phyloP scores from a whole-genome alignment of 495 filamentous ascomycete genomes.

The Tuber melanosporum region DNA sequence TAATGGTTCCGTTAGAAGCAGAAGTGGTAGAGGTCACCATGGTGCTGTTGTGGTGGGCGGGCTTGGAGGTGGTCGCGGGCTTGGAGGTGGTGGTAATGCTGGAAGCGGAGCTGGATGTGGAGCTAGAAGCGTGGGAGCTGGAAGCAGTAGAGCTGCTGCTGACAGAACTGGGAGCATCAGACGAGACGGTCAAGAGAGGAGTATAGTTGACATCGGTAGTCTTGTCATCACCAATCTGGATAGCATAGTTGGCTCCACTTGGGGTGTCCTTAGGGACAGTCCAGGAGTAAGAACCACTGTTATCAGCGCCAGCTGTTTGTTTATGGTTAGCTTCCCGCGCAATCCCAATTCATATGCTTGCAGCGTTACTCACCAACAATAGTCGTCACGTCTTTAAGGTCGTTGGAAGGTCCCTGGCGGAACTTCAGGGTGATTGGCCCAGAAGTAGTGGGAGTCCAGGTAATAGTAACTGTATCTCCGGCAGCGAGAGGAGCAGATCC shows the following conservation, averaged over 20 bases:
- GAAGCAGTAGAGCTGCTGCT: not conserved
- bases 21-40: conserved; percentile 15
- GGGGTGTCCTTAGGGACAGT: conserved; percentile 11
- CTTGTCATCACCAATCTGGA: conserved; percentile 24
- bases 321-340: conserved; percentile 10
- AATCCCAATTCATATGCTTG: not conserved
- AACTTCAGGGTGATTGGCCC: conserved; percentile 15
- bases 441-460: conserved; percentile 49
- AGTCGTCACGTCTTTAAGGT: conserved; percentile 25
- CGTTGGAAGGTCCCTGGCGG: conserved; percentile 25
- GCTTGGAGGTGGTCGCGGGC: not conserved
- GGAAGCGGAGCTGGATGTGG: not conserved
- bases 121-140: not conserved
- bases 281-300: conserved; percentile 26
- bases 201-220: conserved; percentile 30
- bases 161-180: not conserved
- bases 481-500: conserved; percentile 50
- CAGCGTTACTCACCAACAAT: conserved; percentile 22
- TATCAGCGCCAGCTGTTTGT: conserved; percentile 5
- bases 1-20: conserved; percentile 13
- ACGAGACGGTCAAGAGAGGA: conserved; percentile 26
- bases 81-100: conserved; percentile 3
- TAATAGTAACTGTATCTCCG: conserved; percentile 54
- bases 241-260: conserved; percentile 26
- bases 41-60: conserved; percentile 20